Percentiles rank a stretch among this genome's conserved stretches.
Evolutionary conservation across 169 alveolate genomes (phyloP).

Genomic region (Eimeria necatrix): DNA sequence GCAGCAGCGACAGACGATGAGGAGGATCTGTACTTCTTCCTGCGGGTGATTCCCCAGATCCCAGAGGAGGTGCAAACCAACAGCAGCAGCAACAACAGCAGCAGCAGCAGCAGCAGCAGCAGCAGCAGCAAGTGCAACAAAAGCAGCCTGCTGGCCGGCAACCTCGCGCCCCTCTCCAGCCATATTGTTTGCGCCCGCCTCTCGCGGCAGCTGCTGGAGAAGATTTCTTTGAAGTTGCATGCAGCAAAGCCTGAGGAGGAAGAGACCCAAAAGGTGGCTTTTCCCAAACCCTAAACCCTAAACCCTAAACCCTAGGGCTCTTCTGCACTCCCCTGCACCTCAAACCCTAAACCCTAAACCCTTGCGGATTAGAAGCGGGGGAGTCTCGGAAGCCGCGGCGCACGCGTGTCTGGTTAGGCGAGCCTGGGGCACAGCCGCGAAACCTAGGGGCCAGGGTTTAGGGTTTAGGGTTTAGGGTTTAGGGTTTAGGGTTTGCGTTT

Average conservation of each 20-base stretch:
- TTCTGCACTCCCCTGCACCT: too few species aligned
- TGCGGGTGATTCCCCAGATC: conserved; percentile 43
- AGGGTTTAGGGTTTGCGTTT: background rate
- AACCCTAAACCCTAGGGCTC: too few species aligned
- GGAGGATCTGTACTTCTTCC: conserved; percentile 8
- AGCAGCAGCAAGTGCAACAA: background rate
- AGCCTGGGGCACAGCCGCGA: too few species aligned
- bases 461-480: too few species aligned
- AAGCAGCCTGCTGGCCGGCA: background rate
- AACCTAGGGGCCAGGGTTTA: too few species aligned
- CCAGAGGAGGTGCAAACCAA: conserved; percentile 28
- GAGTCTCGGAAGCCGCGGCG: too few species aligned
- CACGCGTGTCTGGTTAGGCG: too few species aligned
- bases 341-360: conserved; percentile 8
- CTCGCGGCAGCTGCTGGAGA: background rate
- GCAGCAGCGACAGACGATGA: background rate
- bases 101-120: conserved; percentile 32
- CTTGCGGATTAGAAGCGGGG: too few species aligned
- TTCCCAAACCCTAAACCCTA: background rate
- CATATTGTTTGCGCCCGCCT: conserved; percentile 31
- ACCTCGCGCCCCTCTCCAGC: conserved; percentile 8
- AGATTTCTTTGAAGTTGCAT: background rate
- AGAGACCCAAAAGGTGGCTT: background rate
- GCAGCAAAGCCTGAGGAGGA: background rate
- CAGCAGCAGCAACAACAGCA: background rate